Conservation (phyloP, 2,329 filamentous ascomycete genomes). For the Chrysoporthe deuterocubensis region DNA sequence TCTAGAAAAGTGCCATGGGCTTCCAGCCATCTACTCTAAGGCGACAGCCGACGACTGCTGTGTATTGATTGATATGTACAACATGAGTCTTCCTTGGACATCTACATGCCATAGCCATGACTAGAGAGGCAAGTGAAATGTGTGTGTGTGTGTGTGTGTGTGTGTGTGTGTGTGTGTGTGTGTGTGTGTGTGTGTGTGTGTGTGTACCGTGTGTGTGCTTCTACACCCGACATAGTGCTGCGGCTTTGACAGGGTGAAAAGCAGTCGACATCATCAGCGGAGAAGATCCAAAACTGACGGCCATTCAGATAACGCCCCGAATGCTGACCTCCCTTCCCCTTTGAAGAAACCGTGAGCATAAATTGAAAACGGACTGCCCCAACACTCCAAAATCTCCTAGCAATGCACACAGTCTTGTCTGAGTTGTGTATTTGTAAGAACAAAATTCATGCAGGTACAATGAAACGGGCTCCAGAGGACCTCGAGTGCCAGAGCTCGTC, state of each 20-base stretch:
- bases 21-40: neutral
- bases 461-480: neutral
- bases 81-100: slow-evolving; percentile 19
- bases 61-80: slow-evolving; percentile 20
- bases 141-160: too few relatives aligned
- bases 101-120: slow-evolving; percentile 25
- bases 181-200: neutral
- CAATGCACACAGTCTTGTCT: slow-evolving; percentile 21
- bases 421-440: neutral
- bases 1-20: neutral
- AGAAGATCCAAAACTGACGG: slow-evolving; percentile 15
- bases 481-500: neutral
- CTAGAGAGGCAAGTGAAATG: slow-evolving; percentile 12
- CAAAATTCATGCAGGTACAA: neutral
- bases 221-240: slow-evolving; percentile 19
- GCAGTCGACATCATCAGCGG: slow-evolving; percentile 13
- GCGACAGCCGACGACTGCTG: neutral
- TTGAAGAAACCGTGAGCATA: slow-evolving; percentile 8
- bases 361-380: slow-evolving; percentile 16
- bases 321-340: slow-evolving; percentile 10
- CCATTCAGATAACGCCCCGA: slow-evolving; percentile 25
- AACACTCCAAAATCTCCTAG: slow-evolving; percentile 21
- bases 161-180: slow-evolving; percentile 5
- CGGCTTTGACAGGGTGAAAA: slow-evolving; percentile 20
- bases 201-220: slow-evolving; percentile 7